phyloP scores from a whole-genome alignment of 1,284 basidiomycete species.

The Trichosporon faecale region DNA sequence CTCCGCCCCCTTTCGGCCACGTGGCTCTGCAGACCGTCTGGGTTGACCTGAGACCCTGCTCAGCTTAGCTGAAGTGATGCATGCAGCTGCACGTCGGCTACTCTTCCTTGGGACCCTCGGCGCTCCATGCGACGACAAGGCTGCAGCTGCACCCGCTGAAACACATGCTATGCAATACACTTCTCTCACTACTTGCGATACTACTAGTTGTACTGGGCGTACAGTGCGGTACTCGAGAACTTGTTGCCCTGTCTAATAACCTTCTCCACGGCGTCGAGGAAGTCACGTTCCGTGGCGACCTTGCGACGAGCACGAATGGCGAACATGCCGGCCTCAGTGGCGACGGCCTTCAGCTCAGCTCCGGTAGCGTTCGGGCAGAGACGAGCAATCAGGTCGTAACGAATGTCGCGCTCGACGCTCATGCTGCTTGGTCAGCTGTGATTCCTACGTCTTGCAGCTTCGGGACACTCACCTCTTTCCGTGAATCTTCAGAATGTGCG shows the following conservation, averaged over 20 bases:
- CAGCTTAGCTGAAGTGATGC: not conserved
- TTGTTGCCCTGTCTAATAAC: slow-evolving; percentile 97
- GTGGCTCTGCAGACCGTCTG: not conserved
- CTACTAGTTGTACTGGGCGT: slow-evolving; percentile 53
- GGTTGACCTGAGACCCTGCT: too few relatives aligned
- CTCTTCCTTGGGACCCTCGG: too few relatives aligned
- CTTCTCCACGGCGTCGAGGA: slow-evolving; percentile 96
- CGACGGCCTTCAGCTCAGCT: slow-evolving; percentile 92
- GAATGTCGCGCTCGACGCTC: slow-evolving; percentile 95
- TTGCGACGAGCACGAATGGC: slow-evolving; percentile 95
- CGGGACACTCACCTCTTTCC: slow-evolving; percentile 68
- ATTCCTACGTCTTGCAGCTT: not conserved
- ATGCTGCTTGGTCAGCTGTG: slow-evolving; percentile 60
- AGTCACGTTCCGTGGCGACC: slow-evolving; percentile 96
- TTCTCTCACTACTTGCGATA: not conserved
- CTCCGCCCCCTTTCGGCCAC: not conserved
- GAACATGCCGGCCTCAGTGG: slow-evolving; percentile 99
- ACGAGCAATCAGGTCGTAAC: slow-evolving; percentile 95
- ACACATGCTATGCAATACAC: slow-evolving; percentile 16
- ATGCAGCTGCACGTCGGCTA: not conserved
- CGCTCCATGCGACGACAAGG: not conserved
- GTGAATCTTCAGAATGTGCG: slow-evolving; percentile 95
- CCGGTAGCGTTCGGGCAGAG: slow-evolving; percentile 98
- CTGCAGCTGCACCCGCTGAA: not conserved
- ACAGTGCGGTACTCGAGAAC: slow-evolving; percentile 74